Evolutionary conservation across 306 rosid genomes (phyloP), one percentile per base, ranked within the genome.

Genomic region (Cucumis hystrix): DNA sequence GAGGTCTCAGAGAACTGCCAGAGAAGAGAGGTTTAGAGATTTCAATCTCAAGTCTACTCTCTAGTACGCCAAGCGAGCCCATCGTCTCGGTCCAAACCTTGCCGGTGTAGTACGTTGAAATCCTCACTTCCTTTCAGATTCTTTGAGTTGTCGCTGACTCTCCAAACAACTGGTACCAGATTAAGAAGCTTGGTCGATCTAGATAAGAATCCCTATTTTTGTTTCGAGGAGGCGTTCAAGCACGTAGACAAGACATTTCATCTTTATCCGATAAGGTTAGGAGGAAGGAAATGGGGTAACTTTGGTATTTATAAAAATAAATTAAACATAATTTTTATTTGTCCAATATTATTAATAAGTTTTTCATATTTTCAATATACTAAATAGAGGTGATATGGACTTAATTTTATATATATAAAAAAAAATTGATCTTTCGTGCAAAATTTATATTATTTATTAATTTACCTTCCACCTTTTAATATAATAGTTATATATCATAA

Each of bases 171-270:
- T 91, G 92, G 92, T 93, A 91, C 83, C 62, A 77, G 30, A 79
- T 86, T 37, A 92, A n/a, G n/a, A n/a, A n/a, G n/a, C n/a, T n/a
- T n/a, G n/a, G n/a, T n/a, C n/a, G n/a, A n/a, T n/a, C n/a, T n/a
- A n/a, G n/a, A n/a, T n/a, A n/a, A n/a, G n/a, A n/a, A n/a, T n/a
- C n/a, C n/a, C n/a, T n/a, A n/a, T n/a, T n/a, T n/a, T n/a, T n/a
- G n/a, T 4, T 88, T 92, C 21, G 88, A 88, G 72, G 96, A 91
- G 74, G 91, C 98, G 39, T 87, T 90, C 84, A 93, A 90, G 90
- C 89, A 88, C 3, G 85, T 89, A 4, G 74, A 60, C 18, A 93
- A 93, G 77, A 97, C 96, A 1, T 88, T 90, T 40, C 82, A 84
- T 45, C 90, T 55, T 86, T 93, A 16, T 91, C 91, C 14, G 97